These are phyloP conservation scores for Phaeophleospora eucalypticola DNA, from an alignment of 2,329 filamentous ascomycete species.

Conservation along the genomic window DNA sequence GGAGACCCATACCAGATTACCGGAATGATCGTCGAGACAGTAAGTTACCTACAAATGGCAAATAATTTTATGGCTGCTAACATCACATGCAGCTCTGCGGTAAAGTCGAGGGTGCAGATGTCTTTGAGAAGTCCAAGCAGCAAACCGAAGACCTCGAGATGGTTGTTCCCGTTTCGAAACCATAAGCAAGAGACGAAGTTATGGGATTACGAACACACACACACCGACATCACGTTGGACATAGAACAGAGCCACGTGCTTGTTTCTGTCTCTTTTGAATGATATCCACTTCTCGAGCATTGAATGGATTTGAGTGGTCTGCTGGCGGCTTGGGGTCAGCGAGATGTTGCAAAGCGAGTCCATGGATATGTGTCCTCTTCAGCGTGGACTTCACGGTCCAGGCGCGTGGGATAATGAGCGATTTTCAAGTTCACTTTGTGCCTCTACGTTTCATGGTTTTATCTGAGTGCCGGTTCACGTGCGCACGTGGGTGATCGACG, in stretches of 20 bases:
- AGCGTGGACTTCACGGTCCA: neutral
- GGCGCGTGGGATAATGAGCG: neutral
- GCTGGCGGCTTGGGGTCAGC: constrained; percentile 4
- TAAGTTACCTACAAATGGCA: constrained; percentile 17
- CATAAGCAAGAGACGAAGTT: constrained; percentile 15
- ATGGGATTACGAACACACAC: constrained; percentile 1
- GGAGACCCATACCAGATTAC: constrained; percentile 83
- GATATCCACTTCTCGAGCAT: constrained; percentile 14
- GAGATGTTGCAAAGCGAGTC: constrained; percentile 2
- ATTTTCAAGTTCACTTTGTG: neutral
- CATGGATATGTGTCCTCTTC: constrained; percentile 2
- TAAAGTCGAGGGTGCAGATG: constrained; percentile 47
- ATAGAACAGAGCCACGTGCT: constrained; percentile 2
- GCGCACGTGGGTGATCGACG: neutral
- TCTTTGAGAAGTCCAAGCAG: constrained; percentile 36
- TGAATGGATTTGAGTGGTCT: constrained; percentile 4
- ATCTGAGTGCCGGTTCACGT: neutral
- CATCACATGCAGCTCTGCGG: constrained; percentile 38
- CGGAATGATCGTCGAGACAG: constrained; percentile 73
- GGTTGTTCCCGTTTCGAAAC: constrained; percentile 31
- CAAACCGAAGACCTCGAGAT: constrained; percentile 36
- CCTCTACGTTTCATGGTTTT: neutral
- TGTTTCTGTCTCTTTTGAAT: constrained; percentile 11
- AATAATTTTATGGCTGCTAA: neutral
- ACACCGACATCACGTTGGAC: neutral